Percentiles rank a stretch among this genome's conserved stretches.
Conservation (phyloP, 352 stramenopile species). For the Pythium dissimile region DNA sequence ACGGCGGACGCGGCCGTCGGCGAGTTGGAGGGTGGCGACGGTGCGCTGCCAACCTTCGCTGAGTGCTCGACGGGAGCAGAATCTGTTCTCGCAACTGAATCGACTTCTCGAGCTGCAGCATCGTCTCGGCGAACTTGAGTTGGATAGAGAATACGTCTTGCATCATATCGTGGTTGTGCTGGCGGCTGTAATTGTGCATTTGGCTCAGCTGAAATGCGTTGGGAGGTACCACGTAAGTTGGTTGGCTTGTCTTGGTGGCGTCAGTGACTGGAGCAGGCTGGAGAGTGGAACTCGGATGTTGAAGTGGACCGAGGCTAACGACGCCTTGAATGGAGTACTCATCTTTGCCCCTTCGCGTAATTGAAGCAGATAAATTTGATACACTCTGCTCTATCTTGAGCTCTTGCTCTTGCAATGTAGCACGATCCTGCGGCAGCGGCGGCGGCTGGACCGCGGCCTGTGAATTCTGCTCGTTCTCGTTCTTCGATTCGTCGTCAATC, state of each 20-base stretch:
- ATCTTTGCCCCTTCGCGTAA: background rate
- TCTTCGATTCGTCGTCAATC: conserved; percentile 34
- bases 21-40: background rate
- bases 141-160: conserved; percentile 66
- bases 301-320: conserved; percentile 16
- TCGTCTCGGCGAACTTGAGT: conserved; percentile 69
- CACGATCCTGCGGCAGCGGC: too few species aligned
- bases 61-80: conserved; percentile 19
- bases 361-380: background rate
- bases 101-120: conserved; percentile 65
- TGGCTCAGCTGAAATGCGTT: too few species aligned
- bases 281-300: background rate
- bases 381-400: too few species aligned
- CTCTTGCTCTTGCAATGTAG: background rate
- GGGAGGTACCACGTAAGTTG: background rate
- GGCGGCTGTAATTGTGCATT: conserved; percentile 14
- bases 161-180: conserved; percentile 28
- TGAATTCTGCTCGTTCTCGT: background rate
- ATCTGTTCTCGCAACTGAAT: conserved; percentile 57
- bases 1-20: background rate
- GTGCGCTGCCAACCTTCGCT: background rate
- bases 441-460: background rate
- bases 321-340: conserved; percentile 61
- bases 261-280: too few species aligned
- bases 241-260: background rate